Conservation (phyloP, 2,329 filamentous ascomycete genomes). For the Taxawa tesnikishii region DNA sequence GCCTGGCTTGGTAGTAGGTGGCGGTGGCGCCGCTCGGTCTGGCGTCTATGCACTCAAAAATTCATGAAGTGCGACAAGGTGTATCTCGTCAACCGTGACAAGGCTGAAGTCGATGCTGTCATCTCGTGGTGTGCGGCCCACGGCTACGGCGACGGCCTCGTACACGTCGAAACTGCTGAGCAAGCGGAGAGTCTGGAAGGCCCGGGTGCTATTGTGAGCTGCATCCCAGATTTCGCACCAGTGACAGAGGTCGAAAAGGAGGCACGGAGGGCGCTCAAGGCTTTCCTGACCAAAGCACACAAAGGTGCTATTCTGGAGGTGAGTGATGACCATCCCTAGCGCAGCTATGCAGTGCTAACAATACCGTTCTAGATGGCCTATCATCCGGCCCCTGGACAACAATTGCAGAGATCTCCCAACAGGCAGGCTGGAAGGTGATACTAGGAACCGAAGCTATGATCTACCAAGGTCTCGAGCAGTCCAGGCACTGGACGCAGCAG, state of each 20-base stretch:
- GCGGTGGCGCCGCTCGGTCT: constrained; percentile 65
- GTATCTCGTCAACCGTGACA: constrained; percentile 68
- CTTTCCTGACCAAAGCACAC: constrained; percentile 34
- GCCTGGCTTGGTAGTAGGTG: constrained; percentile 63
- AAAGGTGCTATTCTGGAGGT: constrained; percentile 35
- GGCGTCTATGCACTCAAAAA: constrained; percentile 62
- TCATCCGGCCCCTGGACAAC: constrained; percentile 60
- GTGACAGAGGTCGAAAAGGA: constrained; percentile 48
- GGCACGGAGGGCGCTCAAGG: constrained; percentile 44
- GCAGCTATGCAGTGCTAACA: too few relatives aligned
- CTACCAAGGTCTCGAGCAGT: constrained; percentile 60
- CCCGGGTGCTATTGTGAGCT: constrained; percentile 58
- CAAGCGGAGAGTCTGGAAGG: constrained; percentile 46
- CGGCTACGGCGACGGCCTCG: constrained; percentile 47
- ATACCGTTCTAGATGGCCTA: constrained; percentile 93
- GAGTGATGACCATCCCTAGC: neutral
- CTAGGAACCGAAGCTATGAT: constrained; percentile 66
- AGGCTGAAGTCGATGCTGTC: constrained; percentile 53
- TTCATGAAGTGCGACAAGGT: constrained; percentile 57
- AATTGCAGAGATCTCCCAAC: constrained; percentile 48
- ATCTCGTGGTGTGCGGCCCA: constrained; percentile 48
- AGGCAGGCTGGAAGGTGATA: constrained; percentile 59
- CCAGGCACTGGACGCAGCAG: constrained; percentile 50
- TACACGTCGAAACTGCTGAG: constrained; percentile 49
- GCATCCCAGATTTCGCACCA: constrained; percentile 66